phyloP scores from a whole-genome alignment of 768 basidiomycete species.

The Dioszegia aurantiaca region DNA sequence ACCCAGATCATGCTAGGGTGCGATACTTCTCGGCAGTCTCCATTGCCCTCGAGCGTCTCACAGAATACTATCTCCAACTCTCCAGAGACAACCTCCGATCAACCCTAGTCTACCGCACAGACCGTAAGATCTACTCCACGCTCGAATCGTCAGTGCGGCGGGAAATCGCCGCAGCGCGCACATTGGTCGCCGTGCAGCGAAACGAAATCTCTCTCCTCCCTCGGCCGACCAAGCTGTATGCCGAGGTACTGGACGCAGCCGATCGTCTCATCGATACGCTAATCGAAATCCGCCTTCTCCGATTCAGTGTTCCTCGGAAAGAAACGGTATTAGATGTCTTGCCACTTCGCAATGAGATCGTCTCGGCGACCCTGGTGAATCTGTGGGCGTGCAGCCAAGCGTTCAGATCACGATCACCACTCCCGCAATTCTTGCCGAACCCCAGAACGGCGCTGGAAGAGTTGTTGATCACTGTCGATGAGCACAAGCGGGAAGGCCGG shows the following conservation, averaged over 20 bases:
- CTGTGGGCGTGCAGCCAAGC: conserved; percentile 49
- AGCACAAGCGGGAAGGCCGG: conserved; percentile 26
- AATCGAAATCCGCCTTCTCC: conserved; percentile 38
- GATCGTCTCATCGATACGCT: conserved; percentile 39
- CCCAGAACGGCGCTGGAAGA: conserved; percentile 42
- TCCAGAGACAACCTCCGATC: conserved; percentile 38
- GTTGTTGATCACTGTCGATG: conserved; percentile 41
- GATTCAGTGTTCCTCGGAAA: conserved; percentile 47
- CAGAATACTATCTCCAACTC: conserved; percentile 37
- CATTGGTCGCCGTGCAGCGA: conserved; percentile 45
- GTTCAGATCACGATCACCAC: conserved; percentile 45
- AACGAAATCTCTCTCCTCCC: conserved; percentile 48
- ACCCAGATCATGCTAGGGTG: conserved; percentile 49
- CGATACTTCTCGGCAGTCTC: conserved; percentile 43
- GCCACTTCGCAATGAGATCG: conserved; percentile 44
- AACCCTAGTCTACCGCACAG: conserved; percentile 38
- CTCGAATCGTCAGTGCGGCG: conserved; percentile 35
- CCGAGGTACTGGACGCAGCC: conserved; percentile 36
- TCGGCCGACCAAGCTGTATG: conserved; percentile 44
- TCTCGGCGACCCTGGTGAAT: conserved; percentile 47
- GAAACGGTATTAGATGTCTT: conserved; percentile 50
- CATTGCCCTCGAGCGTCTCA: conserved; percentile 36
- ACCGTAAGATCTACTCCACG: conserved; percentile 30
- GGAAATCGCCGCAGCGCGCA: conserved; percentile 33
- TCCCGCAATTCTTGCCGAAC: conserved; percentile 51